Base-by-base conservation (phyloP, 495 filamentous ascomycete species). In the Parachaetomium inaequale region DNA sequence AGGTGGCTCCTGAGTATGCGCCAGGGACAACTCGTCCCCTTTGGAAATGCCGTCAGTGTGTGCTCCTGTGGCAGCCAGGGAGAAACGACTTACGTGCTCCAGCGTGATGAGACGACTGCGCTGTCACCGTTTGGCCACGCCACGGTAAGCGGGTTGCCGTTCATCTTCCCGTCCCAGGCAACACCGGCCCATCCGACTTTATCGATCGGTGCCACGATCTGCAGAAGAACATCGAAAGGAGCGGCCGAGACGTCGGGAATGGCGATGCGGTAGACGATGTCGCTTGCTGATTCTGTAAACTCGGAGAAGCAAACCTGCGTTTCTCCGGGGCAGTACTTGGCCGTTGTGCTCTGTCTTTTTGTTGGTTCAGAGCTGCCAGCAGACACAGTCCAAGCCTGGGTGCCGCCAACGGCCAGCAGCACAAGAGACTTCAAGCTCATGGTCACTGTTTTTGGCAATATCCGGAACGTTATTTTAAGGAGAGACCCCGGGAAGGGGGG, bases 81-180 rank as follows among this genome's bases (percentile, higher is more conserved):
- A n/a, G 28, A 15, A 40, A 17, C 34, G 7, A 69, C 74, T 66
- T 68, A 83, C 81, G 66, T 70, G 42, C 77, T 76, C 62, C 72
- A 81, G 10, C 81, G 72, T 36, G 79, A 80, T 19, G 77, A 76
- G 3, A 77, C 68, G 2, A 78, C 59, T 0, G 73, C 72, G 4
- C 21, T 65, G 17, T 78, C 68, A 0, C 77, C 77, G 26, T 61
- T 68, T 10, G 69, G 59, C 77, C 78, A 83, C 0, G 59, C 76
- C 1, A 83, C 66, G 0, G 76, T 75, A 42, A 83, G 70, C 12
- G 81, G 81, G 62, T 82, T 81, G 40, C 71, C 71, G 14, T 71
- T 63, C 81, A 83, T 83, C 56, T 71, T 76, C 10, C 81, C 81
- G 23, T 76, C 81, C 79, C 77, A 82, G 2, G 75, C 76, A 17